phyloP scores from a whole-genome alignment of 129 eudicot species.

The Pittosporum tobira region DNA sequence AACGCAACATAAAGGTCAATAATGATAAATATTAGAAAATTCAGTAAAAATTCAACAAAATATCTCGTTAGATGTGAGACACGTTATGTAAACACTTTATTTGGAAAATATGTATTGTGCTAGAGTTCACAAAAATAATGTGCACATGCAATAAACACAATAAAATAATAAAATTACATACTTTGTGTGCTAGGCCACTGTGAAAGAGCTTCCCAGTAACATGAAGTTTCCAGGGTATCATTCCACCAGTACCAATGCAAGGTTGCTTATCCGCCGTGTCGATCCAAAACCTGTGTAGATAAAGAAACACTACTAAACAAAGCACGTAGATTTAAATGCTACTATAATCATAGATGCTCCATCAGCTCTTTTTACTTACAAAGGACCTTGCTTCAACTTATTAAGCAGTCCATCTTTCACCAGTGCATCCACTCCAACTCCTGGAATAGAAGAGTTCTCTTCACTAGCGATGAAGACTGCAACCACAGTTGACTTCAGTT shows the following conservation, averaged over 20 bases:
- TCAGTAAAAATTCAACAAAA: too few species aligned
- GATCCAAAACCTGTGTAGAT: conserved; percentile 66
- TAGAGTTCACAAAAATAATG: neutral
- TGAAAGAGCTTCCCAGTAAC: conserved; percentile 87
- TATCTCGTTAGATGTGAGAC: too few species aligned
- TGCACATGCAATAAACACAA: neutral
- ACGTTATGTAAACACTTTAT: too few species aligned
- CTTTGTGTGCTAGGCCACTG: conserved; percentile 94
- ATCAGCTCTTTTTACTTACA: conserved; percentile 37
- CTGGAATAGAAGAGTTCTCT: conserved; percentile 90
- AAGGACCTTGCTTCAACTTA: conserved; percentile 76
- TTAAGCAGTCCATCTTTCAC: conserved; percentile 80
- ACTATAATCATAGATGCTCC: neutral
- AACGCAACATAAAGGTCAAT: too few species aligned
- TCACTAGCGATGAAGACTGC: conserved; percentile 96
- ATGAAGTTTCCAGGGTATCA: conserved; percentile 86
- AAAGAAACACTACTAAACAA: neutral
- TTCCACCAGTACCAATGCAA: conserved; percentile 97
- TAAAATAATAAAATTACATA: conserved; percentile 11
- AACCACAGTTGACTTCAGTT: conserved; percentile 85
- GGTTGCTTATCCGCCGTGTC: conserved; percentile 99
- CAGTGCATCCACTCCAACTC: conserved; percentile 93
- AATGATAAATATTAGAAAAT: too few species aligned
- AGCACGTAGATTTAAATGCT: neutral
- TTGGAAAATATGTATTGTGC: too few species aligned